Percentiles rank a stretch among this genome's conserved stretches.
These are phyloP conservation scores for Ampelocalamus luodianensis DNA, from an alignment of 176 grass and related monocot genomes.

Conservation along the genomic window DNA sequence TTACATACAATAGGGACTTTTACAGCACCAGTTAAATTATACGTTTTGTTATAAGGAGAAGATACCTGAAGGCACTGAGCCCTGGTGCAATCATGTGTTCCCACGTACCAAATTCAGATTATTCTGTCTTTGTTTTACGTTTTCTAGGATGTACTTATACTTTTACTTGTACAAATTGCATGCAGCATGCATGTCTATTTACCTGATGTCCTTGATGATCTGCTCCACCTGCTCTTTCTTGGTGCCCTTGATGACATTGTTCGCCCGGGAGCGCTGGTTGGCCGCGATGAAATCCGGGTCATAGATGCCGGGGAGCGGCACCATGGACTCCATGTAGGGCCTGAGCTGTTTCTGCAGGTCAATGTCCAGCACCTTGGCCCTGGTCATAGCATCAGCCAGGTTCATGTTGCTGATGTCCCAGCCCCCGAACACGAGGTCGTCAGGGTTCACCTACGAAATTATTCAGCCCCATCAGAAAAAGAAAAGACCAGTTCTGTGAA, in stretches of 20 bases:
- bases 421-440: conserved; percentile 86
- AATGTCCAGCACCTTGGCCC: conserved; percentile 93
- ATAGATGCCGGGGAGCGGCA: conserved; percentile 86
- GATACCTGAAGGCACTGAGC: neutral
- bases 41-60: neutral
- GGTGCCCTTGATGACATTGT: conserved; percentile 73
- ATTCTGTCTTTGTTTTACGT: neutral
- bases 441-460: conserved; percentile 80
- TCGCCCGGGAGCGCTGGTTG: conserved; percentile 76
- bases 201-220: conserved; percentile 94
- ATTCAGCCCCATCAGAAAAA: neutral
- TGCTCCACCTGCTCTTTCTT: conserved; percentile 91
- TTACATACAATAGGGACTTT: neutral
- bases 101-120: neutral
- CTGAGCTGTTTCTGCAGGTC: conserved; percentile 98
- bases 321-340: conserved; percentile 94
- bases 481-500: neutral
- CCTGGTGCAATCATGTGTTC: neutral
- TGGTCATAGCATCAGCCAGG: conserved; percentile 92
- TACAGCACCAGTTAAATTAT: neutral
- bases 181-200: neutral
- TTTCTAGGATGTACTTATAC: neutral
- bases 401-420: conserved; percentile 99
- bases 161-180: neutral
- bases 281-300: conserved; percentile 89